These are phyloP conservation scores for Vaccinium myrtillus DNA, from an alignment of 148 eudicot species.

Conservation along the genomic window DNA sequence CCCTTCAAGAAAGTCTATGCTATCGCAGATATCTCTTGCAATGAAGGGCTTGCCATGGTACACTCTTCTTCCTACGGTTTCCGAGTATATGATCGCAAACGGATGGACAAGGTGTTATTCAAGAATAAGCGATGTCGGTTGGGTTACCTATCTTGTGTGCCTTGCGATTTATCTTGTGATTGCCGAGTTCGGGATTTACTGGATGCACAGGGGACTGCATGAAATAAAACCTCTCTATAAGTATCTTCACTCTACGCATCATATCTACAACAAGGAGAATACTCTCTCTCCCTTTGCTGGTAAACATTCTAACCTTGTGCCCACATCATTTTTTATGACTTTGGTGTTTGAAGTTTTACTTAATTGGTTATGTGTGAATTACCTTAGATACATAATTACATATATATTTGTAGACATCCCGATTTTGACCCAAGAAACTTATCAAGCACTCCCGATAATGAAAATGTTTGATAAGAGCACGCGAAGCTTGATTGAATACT, in stretches of 20 bases:
- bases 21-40: conserved; percentile 68
- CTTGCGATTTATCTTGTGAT: conserved; percentile 45
- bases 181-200: conserved; percentile 81
- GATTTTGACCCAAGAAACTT: too few relatives aligned
- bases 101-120: conserved; percentile 78
- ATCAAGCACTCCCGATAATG: too few relatives aligned
- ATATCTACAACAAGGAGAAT: conserved; percentile 91
- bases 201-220: conserved; percentile 81
- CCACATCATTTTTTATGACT: too few relatives aligned
- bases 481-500: too few relatives aligned
- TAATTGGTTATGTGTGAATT: too few relatives aligned
- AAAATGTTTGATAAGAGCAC: too few relatives aligned
- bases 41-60: conserved; percentile 92
- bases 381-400: too few relatives aligned
- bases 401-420: too few relatives aligned
- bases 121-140: conserved; percentile 55
- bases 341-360: too few relatives aligned
- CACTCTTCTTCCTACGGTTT: conserved; percentile 50
- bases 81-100: conserved; percentile 62
- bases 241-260: conserved; percentile 85
- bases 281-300: conserved; percentile 99
- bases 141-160: conserved; percentile 40
- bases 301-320: background rate
- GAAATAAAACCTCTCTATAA: conserved; percentile 87
- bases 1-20: conserved; percentile 66